phyloP scores from a whole-genome alignment of 2,329 filamentous ascomycete species.

The Aureobasidium zeae region DNA sequence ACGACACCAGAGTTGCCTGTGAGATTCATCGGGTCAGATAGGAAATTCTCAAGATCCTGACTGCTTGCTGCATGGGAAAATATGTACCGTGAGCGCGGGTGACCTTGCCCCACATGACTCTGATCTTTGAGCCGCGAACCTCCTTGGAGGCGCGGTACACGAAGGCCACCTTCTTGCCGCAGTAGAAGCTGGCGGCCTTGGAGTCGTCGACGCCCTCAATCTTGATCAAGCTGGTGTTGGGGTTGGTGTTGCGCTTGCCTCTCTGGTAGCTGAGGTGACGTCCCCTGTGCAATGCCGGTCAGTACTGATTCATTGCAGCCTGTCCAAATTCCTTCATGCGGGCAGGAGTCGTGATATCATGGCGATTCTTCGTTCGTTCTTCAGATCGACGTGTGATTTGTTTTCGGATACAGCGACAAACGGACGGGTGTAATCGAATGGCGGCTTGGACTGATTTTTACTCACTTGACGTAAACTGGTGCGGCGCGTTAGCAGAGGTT shows the following conservation, averaged over 20 bases:
- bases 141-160: constrained; percentile 95
- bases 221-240: constrained; percentile 78
- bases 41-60: constrained; percentile 19
- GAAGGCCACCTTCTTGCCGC: constrained; percentile 97
- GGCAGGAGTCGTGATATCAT: background rate
- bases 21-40: too few species aligned
- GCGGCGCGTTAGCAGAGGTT: constrained; percentile 15
- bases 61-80: constrained; percentile 12
- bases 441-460: constrained; percentile 6
- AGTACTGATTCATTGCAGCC: constrained; percentile 12
- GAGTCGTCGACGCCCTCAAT: constrained; percentile 95
- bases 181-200: constrained; percentile 88
- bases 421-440: constrained; percentile 3
- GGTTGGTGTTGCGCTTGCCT: constrained; percentile 83
- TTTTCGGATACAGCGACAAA: background rate
- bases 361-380: background rate
- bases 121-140: constrained; percentile 95
- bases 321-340: too few species aligned
- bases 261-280: constrained; percentile 98
- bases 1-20: constrained; percentile 95
- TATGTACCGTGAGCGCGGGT: constrained; percentile 80
- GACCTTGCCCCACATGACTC: constrained; percentile 98
- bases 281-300: constrained; percentile 53
- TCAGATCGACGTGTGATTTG: too few species aligned
- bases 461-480: constrained; percentile 32